Percentiles rank a stretch among this genome's conserved stretches.
These are phyloP conservation scores for Detonula confervacea DNA, from an alignment of 352 stramenopile species.

Conservation along the genomic window DNA sequence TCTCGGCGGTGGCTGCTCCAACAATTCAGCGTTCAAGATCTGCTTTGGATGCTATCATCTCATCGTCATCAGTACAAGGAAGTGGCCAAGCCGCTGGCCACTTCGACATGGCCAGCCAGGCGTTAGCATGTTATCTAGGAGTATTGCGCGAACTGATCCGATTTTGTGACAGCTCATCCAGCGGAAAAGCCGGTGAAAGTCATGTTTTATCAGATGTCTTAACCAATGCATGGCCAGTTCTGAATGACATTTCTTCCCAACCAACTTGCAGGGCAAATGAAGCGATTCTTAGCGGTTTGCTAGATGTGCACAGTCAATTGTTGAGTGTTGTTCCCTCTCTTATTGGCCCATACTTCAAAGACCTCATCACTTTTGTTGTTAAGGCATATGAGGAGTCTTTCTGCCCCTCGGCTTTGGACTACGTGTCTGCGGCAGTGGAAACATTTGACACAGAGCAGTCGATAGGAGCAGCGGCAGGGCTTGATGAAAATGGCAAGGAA, in stretches of 20 bases:
- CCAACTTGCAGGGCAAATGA: slow-evolving; percentile 28
- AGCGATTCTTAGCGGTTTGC: slow-evolving; percentile 34
- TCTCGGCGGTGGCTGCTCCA: slow-evolving; percentile 44
- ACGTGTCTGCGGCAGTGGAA: slow-evolving; percentile 66
- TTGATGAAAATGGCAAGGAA: slow-evolving; percentile 25
- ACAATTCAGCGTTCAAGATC: slow-evolving; percentile 43
- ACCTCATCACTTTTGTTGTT: slow-evolving; percentile 63
- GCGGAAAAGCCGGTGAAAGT: slow-evolving; percentile 5
- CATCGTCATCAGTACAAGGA: slow-evolving; percentile 14
- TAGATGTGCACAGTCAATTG: slow-evolving; percentile 59
- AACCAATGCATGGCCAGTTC: slow-evolving; percentile 42
- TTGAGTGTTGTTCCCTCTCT: slow-evolving; percentile 49
- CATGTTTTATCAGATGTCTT: slow-evolving; percentile 50
- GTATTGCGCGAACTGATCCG: slow-evolving; percentile 50
- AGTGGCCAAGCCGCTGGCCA: slow-evolving; percentile 31
- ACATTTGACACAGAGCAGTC: slow-evolving; percentile 61
- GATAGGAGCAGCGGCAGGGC: slow-evolving; percentile 22
- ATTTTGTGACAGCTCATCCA: slow-evolving; percentile 51
- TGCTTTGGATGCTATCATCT: slow-evolving; percentile 43
- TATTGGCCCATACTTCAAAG: slow-evolving; percentile 57
- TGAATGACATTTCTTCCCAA: slow-evolving; percentile 43
- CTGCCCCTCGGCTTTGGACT: slow-evolving; percentile 48
- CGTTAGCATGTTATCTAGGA: slow-evolving; percentile 41
- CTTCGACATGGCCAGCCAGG: slow-evolving; percentile 41
- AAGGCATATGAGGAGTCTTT: slow-evolving; percentile 61